Percentiles rank a stretch among this genome's conserved stretches.
phyloP scores from a whole-genome alignment of 306 rosid genomes.

The Acmispon strigosus region DNA sequence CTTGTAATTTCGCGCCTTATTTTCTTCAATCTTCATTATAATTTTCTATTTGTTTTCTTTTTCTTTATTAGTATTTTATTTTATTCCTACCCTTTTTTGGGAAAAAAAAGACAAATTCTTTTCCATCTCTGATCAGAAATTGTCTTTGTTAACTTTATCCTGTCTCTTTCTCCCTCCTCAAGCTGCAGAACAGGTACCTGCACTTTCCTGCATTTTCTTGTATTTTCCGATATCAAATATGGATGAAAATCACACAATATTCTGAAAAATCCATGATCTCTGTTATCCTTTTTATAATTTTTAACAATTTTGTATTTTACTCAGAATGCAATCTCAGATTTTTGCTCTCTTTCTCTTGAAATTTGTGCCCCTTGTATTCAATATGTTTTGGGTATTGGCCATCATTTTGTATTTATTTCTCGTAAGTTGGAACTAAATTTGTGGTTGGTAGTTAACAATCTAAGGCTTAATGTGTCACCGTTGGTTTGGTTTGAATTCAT shows the following conservation, averaged over 20 bases:
- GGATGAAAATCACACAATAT: background rate
- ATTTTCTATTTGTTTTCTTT: background rate
- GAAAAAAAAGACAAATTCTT: background rate
- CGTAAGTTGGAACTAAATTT: conserved; percentile 6
- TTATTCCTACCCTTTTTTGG: background rate
- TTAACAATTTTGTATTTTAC: background rate
- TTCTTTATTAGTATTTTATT: background rate
- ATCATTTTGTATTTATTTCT: conserved; percentile 11
- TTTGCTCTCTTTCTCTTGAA: background rate
- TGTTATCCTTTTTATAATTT: background rate
- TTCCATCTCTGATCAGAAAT: conserved; percentile 12
- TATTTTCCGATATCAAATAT: background rate
- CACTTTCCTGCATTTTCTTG: background rate
- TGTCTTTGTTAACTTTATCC: conserved; percentile 13
- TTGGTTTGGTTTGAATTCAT: conserved; percentile 46
- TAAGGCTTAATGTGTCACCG: conserved; percentile 29
- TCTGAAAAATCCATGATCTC: background rate
- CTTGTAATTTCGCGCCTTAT: conserved; percentile 33
- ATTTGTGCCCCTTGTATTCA: conserved; percentile 5
- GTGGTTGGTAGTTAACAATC: conserved; percentile 29
- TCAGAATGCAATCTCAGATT: background rate
- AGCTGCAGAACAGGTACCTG: conserved; percentile 42
- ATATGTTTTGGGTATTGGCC: conserved; percentile 4
- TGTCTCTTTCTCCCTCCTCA: conserved; percentile 27
- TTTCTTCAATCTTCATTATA: background rate